phyloP scores from a whole-genome alignment of 139 green algal species.

The Tetradesmus obliquus region DNA sequence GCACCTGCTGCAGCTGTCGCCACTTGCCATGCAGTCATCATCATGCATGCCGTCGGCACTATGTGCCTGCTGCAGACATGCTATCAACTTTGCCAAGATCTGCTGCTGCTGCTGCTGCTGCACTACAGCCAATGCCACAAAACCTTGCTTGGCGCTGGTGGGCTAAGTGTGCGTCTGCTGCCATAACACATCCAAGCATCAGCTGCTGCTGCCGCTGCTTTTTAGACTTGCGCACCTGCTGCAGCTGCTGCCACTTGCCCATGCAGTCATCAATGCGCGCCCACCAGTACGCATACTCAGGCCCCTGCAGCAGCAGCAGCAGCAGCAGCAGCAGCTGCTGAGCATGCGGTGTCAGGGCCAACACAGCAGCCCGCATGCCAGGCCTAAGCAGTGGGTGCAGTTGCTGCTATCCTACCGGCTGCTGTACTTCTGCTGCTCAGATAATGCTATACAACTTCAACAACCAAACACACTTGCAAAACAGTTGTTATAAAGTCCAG shows the following conservation, averaged over 20 bases:
- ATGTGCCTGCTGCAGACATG: neutral
- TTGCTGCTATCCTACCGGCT: neutral
- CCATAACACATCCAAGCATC: too few species aligned
- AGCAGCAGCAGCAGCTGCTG: slow-evolving; percentile 2
- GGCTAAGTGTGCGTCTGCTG: too few species aligned
- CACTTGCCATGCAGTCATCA: neutral
- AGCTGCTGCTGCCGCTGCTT: neutral
- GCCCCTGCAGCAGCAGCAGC: slow-evolving; percentile 20
- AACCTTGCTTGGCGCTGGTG: too few species aligned
- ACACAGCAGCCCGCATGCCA: neutral
- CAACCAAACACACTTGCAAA: too few species aligned
- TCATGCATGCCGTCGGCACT: neutral
- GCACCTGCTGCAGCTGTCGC: slow-evolving; percentile 28
- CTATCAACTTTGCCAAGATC: neutral
- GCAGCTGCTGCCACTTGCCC: slow-evolving; percentile 18
- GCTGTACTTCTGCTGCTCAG: too few species aligned
- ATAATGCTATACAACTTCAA: too few species aligned
- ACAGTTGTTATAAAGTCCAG: too few species aligned
- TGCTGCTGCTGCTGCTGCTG: slow-evolving; percentile 10
- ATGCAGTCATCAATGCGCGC: slow-evolving; percentile 29
- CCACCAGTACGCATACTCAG: slow-evolving; percentile 46
- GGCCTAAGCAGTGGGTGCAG: neutral
- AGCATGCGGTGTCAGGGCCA: neutral
- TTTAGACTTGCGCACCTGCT: neutral
- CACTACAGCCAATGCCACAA: neutral